Evolutionary conservation across 345 rosid genomes (phyloP).

Genomic region (Bruguiera parviflora): DNA sequence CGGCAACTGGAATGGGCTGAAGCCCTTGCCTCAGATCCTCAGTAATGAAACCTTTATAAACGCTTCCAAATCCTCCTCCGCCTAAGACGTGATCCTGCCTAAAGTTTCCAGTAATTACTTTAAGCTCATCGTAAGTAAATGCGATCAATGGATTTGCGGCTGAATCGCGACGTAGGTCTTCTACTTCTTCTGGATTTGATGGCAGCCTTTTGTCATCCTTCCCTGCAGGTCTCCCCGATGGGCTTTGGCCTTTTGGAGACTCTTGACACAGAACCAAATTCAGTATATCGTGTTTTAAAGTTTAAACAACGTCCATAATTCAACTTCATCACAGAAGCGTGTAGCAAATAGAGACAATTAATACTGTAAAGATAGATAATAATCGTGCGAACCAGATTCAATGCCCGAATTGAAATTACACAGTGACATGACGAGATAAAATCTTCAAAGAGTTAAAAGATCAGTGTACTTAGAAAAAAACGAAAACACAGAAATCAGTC

Average conservation of each 20-base stretch:
- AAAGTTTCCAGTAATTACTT: constrained; percentile 67
- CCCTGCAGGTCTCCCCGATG: constrained; percentile 28
- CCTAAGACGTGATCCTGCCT: constrained; percentile 92
- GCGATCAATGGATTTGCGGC: constrained; percentile 81
- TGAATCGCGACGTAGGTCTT: constrained; percentile 75
- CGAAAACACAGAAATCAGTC: too few relatives aligned
- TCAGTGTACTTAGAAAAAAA: too few relatives aligned
- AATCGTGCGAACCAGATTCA: not conserved
- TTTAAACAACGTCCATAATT: too few relatives aligned
- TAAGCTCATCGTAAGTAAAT: constrained; percentile 73
- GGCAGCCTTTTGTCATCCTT: constrained; percentile 63
- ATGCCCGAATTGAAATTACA: not conserved
- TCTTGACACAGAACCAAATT: constrained; percentile 34
- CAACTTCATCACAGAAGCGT: not conserved
- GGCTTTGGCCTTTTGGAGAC: constrained; percentile 55
- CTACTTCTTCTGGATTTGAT: constrained; percentile 93
- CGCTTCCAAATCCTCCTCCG: constrained; percentile 96
- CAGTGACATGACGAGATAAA: not conserved
- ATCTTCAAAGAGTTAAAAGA: not conserved
- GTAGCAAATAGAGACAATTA: not conserved
- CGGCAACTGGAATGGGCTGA: constrained; percentile 76
- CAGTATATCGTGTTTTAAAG: not conserved
- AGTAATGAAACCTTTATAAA: constrained; percentile 74
- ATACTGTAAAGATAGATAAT: not conserved
- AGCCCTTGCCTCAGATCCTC: constrained; percentile 62